Base-by-base conservation (phyloP, 495 filamentous ascomycete species). In the Xylaria curta region DNA sequence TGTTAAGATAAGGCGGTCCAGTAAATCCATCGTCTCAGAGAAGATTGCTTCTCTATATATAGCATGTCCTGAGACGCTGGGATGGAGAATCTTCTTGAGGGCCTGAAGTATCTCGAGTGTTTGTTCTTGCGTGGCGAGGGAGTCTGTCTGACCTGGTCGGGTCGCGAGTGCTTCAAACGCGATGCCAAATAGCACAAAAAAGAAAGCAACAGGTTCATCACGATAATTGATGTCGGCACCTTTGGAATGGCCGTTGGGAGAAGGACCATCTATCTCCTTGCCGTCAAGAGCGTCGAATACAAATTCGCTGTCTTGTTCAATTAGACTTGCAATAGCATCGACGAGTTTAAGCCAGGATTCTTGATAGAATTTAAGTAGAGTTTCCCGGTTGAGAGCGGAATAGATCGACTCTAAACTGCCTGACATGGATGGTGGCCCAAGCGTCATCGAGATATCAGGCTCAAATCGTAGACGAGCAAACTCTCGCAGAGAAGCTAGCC, bases 161-260 rank as follows among this genome's bases (percentile, higher is more conserved):
- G 91, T 92, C 19, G 93, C 95, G 53, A 99, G 87, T 33, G 97
- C 95, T 81, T 99, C 96, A 73, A 98, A 97, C 0, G 94, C 94
- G 69, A 99, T 91, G 31, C 96, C 96, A 76, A 98, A 99, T 1
- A 99, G 87, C 12, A 99, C 94, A 75, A 99, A 99, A 82, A 99
- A 99, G 85, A 99, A 99, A 0, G 96, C 96, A 19, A 98, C 94
- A 0, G 96, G 96, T 78, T 99, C 97, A 77, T 98, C 95, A 24
- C 96, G 93, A 77, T 98, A 98, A 77, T 98, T 97, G 80, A 99
- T 98, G 74, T 94, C 92, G 17, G 89, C 87, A 2, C 83, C 84
- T 66, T 85, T 87, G 3, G 82, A 79, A 15, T 80, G 78, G 4
- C 83, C 89, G 77, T 90, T 87, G 3, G 82, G 75, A 38, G 83